Evolutionary conservation across 176 grass and related monocot species (phyloP).

Genomic region (Eragrostis nindensis): DNA sequence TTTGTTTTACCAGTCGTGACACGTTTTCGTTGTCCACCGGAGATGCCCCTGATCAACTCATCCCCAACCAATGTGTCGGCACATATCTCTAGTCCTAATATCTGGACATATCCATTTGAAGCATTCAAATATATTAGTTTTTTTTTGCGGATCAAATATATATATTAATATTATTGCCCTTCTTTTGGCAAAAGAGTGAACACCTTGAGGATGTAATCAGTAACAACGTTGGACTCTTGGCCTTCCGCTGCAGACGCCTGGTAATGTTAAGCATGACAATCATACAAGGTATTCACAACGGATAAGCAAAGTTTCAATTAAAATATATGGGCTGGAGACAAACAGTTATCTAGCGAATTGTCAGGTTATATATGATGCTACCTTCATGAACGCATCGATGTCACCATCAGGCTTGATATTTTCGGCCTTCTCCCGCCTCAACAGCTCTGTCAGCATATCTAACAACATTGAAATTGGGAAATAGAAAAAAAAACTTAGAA

Average conservation of each 20-base stretch:
- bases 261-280: slow-evolving; percentile 24
- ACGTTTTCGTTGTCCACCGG: slow-evolving; percentile 9
- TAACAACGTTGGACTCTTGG: slow-evolving; percentile 65
- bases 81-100: neutral
- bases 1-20: neutral
- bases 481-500: slow-evolving; percentile 9
- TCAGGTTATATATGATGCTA: neutral
- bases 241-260: slow-evolving; percentile 70
- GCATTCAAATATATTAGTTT: no score
- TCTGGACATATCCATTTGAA: neutral
- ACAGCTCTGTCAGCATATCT: slow-evolving; percentile 86
- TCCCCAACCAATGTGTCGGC: slow-evolving; percentile 2
- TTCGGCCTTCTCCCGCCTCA: slow-evolving; percentile 88
- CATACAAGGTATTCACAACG: neutral
- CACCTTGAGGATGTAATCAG: slow-evolving; percentile 91
- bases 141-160: no score
- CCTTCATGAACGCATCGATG: slow-evolving; percentile 97
- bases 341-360: neutral
- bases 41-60: neutral
- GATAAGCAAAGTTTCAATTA: neutral
- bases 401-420: slow-evolving; percentile 97
- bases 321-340: neutral
- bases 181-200: neutral
- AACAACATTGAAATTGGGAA: slow-evolving; percentile 10
- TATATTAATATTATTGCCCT: no score